Conservation (phyloP, 1,284 basidiomycete species). For the Ganoderma lucidum region DNA sequence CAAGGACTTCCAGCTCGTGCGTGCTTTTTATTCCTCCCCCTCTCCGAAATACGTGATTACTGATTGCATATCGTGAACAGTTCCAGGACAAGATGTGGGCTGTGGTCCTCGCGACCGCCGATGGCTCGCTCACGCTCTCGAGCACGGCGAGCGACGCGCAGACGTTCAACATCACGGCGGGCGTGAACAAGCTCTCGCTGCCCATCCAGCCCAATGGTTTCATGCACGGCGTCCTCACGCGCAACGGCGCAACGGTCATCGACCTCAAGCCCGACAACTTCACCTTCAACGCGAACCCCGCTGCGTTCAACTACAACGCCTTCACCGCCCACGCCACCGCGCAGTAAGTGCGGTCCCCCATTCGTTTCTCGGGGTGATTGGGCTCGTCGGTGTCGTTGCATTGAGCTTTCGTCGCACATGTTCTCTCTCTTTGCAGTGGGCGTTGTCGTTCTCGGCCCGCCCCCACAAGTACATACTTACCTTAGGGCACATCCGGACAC, state of each 20-base stretch:
- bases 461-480: not conserved
- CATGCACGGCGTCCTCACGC: constrained; percentile 66
- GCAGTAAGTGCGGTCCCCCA: constrained; percentile 13
- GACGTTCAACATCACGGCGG: constrained; percentile 61
- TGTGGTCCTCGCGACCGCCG: constrained; percentile 67
- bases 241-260: constrained; percentile 61
- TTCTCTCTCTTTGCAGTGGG: constrained; percentile 16
- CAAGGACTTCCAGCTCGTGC: constrained; percentile 60
- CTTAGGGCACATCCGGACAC: constrained; percentile 8
- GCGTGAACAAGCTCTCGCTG: constrained; percentile 72
- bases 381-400: not conserved
- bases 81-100: constrained; percentile 68
- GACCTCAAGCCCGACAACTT: constrained; percentile 58
- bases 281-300: constrained; percentile 59
- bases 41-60: too few relatives aligned
- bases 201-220: constrained; percentile 63
- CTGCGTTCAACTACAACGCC: constrained; percentile 72
- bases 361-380: not conserved
- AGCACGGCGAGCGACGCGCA: constrained; percentile 53
- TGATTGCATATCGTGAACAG: constrained; percentile 36
- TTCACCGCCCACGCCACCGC: constrained; percentile 56
- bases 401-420: not conserved
- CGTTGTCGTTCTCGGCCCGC: constrained; percentile 6
- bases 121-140: constrained; percentile 59
- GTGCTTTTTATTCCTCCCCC: constrained; percentile 8